A percentile compares a stretch with the other conserved stretches of the same genome.
Evolutionary conservation across 495 filamentous ascomycete genomes (phyloP).

Genomic region (Aspergillus affinis): DNA sequence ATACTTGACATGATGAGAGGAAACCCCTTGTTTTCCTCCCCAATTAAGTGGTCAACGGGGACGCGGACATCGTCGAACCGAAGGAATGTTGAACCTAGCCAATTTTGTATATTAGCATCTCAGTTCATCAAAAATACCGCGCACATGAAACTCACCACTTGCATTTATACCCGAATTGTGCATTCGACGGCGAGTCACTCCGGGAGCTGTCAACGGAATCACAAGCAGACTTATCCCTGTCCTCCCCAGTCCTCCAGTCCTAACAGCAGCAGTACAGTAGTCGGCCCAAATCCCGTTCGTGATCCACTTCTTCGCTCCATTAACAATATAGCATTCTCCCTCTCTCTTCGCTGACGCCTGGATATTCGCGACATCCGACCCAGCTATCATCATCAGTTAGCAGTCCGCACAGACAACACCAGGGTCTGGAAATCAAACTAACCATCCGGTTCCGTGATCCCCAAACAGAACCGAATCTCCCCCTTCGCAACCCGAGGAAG

Average conservation of each 20-base stretch:
- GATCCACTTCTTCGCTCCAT: conserved; percentile 60
- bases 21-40: conserved; percentile 50
- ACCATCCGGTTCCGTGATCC: conserved; percentile 58
- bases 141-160: conserved; percentile 27
- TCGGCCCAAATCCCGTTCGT: conserved; percentile 56
- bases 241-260: conserved; percentile 50
- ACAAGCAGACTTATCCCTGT: conserved; percentile 52
- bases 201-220: conserved; percentile 47
- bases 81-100: conserved; percentile 46
- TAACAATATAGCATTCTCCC: conserved; percentile 51
- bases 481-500: conserved; percentile 50
- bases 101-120: not conserved
- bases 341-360: conserved; percentile 47
- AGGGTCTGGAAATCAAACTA: conserved; percentile 7
- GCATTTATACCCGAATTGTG: conserved; percentile 65
- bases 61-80: conserved; percentile 49
- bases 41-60: conserved; percentile 42
- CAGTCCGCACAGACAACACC: not conserved
- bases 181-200: conserved; percentile 68
- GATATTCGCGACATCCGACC: conserved; percentile 55
- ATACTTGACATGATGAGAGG: conserved; percentile 50
- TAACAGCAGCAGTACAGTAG: conserved; percentile 53
- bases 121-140: conserved; percentile 35
- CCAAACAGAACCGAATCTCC: conserved; percentile 51
- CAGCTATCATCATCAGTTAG: conserved; percentile 28